phyloP scores from a whole-genome alignment of 2,329 filamentous ascomycete genomes.

The Tolypocladium inflatum region DNA sequence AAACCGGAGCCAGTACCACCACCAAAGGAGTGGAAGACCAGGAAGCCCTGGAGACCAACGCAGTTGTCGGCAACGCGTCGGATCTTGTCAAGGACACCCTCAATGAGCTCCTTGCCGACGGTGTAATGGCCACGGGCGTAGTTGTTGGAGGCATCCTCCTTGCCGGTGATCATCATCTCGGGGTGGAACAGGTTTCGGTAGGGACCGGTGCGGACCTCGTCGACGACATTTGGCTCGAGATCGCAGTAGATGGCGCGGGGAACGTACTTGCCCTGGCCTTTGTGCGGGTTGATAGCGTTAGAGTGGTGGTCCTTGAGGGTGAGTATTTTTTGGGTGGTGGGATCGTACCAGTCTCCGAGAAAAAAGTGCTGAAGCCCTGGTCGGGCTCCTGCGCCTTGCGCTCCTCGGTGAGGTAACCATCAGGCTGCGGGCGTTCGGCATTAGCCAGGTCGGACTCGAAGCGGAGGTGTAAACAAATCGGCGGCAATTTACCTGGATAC shows the following conservation, averaged over 20 bases:
- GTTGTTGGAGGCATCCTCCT: constrained; percentile 99
- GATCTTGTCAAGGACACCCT: constrained; percentile 95
- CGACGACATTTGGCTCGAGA: constrained; percentile 98
- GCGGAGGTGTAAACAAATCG: constrained; percentile 6
- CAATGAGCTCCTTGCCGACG: constrained; percentile 98
- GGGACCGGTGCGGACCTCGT: constrained; percentile 94
- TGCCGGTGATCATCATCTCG: constrained; percentile 99
- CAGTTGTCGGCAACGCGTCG: constrained; percentile 97
- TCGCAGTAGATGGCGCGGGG: constrained; percentile 98
- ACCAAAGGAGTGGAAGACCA: constrained; percentile 99
- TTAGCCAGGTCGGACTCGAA: constrained; percentile 3
- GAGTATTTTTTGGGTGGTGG: not conserved
- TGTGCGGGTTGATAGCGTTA: constrained; percentile 9
- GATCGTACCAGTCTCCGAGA: constrained; percentile 89
- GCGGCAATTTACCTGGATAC: constrained; percentile 72
- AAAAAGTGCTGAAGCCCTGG: constrained; percentile 99
- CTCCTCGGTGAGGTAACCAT: constrained; percentile 97
- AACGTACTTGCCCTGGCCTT: constrained; percentile 97
- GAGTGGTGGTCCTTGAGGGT: not conserved
- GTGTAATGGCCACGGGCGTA: constrained; percentile 99
- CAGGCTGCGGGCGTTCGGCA: constrained; percentile 52
- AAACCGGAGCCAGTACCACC: constrained; percentile 98
- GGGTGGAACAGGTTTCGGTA: constrained; percentile 98
- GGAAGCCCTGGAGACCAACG: constrained; percentile 94
- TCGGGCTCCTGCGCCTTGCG: constrained; percentile 88